These are phyloP conservation scores for Phaeosphaeria sp. DNA, from an alignment of 2,329 filamentous ascomycete species.

Conservation along the genomic window DNA sequence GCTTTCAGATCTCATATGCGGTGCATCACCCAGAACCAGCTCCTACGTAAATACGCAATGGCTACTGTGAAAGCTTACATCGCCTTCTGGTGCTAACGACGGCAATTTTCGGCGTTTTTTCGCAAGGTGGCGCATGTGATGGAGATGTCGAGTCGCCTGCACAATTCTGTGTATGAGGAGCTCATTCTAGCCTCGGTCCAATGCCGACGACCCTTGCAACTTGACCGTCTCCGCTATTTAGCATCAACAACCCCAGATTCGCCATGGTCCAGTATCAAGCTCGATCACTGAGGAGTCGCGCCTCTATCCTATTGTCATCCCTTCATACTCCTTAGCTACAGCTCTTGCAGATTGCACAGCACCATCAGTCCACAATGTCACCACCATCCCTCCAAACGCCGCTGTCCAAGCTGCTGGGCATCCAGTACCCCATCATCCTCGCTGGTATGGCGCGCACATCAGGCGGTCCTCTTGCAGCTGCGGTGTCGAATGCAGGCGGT, in stretches of 20 bases:
- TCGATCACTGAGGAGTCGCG: constrained; percentile 3
- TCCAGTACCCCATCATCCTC: constrained; percentile 87
- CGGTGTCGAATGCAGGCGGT: constrained; percentile 79
- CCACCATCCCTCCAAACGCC: constrained; percentile 45
- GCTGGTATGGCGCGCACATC: constrained; percentile 88
- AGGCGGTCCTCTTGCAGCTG: constrained; percentile 48
- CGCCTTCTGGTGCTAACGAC: background rate
- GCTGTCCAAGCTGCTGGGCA: constrained; percentile 69
- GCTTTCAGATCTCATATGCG: too few species aligned
- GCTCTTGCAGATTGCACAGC: background rate
- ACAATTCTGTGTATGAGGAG: too few species aligned
- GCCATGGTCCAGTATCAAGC: constrained; percentile 17
- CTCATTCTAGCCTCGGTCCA: constrained; percentile 29
- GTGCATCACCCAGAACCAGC: too few species aligned
- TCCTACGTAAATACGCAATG: too few species aligned
- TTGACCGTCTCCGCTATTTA: constrained; percentile 32
- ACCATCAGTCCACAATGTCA: constrained; percentile 32
- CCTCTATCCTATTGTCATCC: background rate
- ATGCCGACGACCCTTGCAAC: constrained; percentile 17
- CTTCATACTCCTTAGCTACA: constrained; percentile 6
- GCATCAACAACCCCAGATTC: constrained; percentile 29
- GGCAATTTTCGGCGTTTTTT: constrained; percentile 21
- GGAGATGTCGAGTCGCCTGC: constrained; percentile 16
- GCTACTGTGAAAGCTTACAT: too few species aligned
- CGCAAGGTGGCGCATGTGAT: constrained; percentile 2